Percentiles rank a stretch among this genome's conserved stretches.
phyloP scores from a whole-genome alignment of 768 basidiomycete genomes.

The Rhodotorula diobovata region DNA sequence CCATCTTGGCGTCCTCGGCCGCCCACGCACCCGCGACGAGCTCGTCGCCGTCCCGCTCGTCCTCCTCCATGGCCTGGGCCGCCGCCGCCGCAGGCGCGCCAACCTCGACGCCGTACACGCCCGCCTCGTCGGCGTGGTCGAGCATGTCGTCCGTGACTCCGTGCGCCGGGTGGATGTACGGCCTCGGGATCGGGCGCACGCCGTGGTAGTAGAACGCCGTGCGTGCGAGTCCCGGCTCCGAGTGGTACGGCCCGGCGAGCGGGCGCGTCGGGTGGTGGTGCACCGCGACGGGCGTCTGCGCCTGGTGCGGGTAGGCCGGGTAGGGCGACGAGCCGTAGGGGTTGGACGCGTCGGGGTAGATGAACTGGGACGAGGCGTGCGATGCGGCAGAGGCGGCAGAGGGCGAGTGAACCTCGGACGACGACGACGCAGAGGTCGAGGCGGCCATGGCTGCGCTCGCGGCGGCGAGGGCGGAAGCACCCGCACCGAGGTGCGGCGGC shows the following conservation, averaged over 20 bases:
- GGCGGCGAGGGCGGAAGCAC: background rate
- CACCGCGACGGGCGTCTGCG: constrained; percentile 1
- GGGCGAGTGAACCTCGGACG: background rate
- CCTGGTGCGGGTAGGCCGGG: constrained; percentile 10
- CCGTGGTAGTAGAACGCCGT: background rate
- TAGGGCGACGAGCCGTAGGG: constrained; percentile 21
- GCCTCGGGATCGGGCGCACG: background rate
- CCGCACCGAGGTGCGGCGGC: constrained; percentile 11
- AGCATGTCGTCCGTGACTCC: background rate
- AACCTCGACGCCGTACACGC: background rate
- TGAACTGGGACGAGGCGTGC: background rate
- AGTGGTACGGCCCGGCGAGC: constrained; percentile 10
- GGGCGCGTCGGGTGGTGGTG: constrained; percentile 23
- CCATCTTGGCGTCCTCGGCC: background rate
- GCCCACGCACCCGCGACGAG: background rate
- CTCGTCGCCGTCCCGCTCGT: too few species aligned
- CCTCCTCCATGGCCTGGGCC: too few species aligned
- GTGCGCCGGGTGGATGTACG: constrained; percentile 23
- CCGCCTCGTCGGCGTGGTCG: background rate
- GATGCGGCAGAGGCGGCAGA: background rate
- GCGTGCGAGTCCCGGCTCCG: constrained; percentile 5
- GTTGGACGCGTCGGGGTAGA: constrained; percentile 9
- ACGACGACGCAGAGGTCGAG: background rate
- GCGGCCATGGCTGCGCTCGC: background rate
- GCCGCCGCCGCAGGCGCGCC: too few species aligned